Evolutionary conservation across 148 eudicot species (phyloP).

Genomic region (Chenopodium formosanum): DNA sequence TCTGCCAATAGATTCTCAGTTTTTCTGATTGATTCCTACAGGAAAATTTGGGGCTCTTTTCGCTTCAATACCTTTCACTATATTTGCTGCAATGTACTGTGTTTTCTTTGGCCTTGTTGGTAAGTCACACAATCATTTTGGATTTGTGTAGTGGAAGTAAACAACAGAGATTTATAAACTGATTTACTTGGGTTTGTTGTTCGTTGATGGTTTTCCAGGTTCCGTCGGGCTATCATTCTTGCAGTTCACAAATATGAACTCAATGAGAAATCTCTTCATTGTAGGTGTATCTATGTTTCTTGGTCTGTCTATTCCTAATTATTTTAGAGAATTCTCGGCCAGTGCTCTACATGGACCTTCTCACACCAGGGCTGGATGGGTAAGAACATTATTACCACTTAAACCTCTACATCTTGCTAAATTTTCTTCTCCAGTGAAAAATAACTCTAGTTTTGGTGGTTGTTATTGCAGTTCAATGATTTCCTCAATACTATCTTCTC

Average conservation of each 20-base stretch:
- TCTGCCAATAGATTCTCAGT: neutral
- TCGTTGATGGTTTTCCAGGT: slow-evolving; percentile 40
- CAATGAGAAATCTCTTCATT: slow-evolving; percentile 92
- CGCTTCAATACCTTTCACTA: slow-evolving; percentile 96
- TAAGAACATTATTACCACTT: slow-evolving; percentile 28
- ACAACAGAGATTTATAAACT: slow-evolving; percentile 1
- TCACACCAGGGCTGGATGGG: slow-evolving; percentile 96
- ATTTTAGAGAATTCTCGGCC: slow-evolving; percentile 75
- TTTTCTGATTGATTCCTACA: slow-evolving; percentile 25
- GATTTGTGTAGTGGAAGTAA: neutral
- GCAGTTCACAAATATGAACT: slow-evolving; percentile 99
- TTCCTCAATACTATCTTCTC: slow-evolving; percentile 82
- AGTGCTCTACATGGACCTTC: slow-evolving; percentile 84
- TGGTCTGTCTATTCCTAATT: slow-evolving; percentile 90
- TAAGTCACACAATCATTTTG: slow-evolving; percentile 26
- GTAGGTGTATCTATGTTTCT: slow-evolving; percentile 82
- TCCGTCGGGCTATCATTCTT: slow-evolving; percentile 90
- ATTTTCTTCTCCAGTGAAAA: neutral
- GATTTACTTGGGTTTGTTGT: neutral
- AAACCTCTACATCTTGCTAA: neutral
- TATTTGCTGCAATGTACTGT: slow-evolving; percentile 88
- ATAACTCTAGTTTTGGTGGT: neutral
- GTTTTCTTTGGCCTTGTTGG: slow-evolving; percentile 96
- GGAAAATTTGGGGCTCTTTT: slow-evolving; percentile 97
- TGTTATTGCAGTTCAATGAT: slow-evolving; percentile 82